phyloP scores from a whole-genome alignment of 1,284 basidiomycete genomes.

The Melampsora larici-populina region DNA sequence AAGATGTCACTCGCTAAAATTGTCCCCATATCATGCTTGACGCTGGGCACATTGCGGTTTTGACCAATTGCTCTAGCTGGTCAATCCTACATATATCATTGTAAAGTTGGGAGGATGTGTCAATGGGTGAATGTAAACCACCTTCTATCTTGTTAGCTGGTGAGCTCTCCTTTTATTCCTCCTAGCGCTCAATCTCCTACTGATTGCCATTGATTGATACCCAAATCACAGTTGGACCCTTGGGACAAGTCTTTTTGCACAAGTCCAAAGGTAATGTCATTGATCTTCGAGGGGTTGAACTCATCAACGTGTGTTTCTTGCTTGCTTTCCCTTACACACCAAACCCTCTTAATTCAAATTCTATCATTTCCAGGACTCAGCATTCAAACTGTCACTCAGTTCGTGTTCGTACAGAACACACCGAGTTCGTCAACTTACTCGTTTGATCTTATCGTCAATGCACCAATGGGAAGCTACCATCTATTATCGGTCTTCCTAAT shows the following conservation, averaged over 20 bases:
- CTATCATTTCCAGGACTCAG: constrained; percentile 18
- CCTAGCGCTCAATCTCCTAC: too few species aligned
- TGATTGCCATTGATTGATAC: too few species aligned
- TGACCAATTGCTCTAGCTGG: constrained; percentile 63
- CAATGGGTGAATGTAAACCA: constrained; percentile 71
- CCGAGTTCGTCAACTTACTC: constrained; percentile 66
- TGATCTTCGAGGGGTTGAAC: constrained; percentile 75
- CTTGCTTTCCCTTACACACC: too few species aligned
- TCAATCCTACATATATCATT: constrained; percentile 67
- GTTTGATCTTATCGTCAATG: constrained; percentile 68
- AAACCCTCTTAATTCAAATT: background rate
- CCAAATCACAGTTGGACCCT: too few species aligned
- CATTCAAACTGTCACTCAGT: constrained; percentile 60
- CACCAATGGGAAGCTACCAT: constrained; percentile 60
- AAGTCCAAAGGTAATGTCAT: constrained; percentile 90
- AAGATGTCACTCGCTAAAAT: constrained; percentile 69
- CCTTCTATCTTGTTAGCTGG: constrained; percentile 81
- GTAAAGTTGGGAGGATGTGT: constrained; percentile 77
- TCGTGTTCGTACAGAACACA: constrained; percentile 76
- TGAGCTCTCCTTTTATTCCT: constrained; percentile 64
- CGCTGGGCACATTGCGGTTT: constrained; percentile 92
- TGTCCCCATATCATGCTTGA: constrained; percentile 90
- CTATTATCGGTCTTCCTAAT: constrained; percentile 52
- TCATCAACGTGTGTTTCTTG: constrained; percentile 63
- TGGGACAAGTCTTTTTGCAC: too few species aligned